A percentile compares a stretch with the other conserved stretches of the same genome.
These are phyloP conservation scores for Caryopteris hybrid DNA, from an alignment of 305 asterid genomes.

Conservation along the genomic window DNA sequence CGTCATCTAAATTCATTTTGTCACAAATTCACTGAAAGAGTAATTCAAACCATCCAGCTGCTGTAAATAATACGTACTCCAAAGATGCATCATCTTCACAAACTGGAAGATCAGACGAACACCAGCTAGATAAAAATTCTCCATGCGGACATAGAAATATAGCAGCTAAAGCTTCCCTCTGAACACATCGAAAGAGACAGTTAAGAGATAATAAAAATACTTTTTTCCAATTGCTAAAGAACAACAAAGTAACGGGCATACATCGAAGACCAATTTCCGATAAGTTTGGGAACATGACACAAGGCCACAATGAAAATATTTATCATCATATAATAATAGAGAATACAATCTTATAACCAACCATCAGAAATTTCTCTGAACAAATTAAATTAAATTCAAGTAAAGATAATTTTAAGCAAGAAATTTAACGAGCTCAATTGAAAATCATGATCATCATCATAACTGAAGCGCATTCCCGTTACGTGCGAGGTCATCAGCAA, in stretches of 20 bases:
- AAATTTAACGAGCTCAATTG: no score
- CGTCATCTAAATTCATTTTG: conserved; percentile 19
- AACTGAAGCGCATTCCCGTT: background rate
- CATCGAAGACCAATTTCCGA: background rate
- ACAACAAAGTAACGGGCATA: conserved; percentile 6
- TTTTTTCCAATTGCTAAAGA: conserved; percentile 5
- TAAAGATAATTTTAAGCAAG: no score
- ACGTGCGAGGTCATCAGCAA: background rate
- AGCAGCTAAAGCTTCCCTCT: conserved; percentile 83
- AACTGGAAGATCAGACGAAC: conserved; percentile 83
- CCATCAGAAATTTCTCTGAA: background rate
- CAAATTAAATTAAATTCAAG: background rate
- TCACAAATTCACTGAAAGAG: conserved; percentile 19
- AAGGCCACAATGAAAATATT: background rate
- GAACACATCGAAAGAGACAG: conserved; percentile 30
- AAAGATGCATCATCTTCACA: conserved; percentile 77
- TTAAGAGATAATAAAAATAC: conserved; percentile 11
- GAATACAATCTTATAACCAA: background rate
- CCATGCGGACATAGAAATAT: conserved; percentile 72
- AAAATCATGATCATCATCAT: no score
- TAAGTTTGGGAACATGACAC: background rate
- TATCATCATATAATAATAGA: background rate
- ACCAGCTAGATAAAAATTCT: conserved; percentile 88
- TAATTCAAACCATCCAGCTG: conserved; percentile 36
- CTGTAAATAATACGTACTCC: conserved; percentile 60